phyloP scores from a whole-genome alignment of 176 grass and related monocot genomes.

The Calamus simplicifolius region DNA sequence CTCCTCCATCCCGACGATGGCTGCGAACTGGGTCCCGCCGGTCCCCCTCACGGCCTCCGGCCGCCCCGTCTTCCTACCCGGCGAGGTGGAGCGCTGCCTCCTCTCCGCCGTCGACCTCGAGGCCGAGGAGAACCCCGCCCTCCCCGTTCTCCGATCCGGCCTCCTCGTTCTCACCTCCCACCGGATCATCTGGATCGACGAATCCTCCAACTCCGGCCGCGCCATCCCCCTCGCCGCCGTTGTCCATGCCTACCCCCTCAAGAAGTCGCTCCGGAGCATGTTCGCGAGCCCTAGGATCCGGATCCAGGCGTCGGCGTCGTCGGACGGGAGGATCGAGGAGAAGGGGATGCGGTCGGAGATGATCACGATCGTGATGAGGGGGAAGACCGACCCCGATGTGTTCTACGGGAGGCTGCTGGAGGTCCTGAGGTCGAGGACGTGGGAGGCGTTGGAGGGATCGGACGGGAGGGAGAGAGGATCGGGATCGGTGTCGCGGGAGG shows the following conservation, averaged over 20 bases:
- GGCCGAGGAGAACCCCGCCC: conserved; percentile 47
- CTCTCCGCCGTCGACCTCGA: conserved; percentile 71
- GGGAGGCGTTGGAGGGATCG: conserved; percentile 37
- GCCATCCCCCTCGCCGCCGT: conserved; percentile 55
- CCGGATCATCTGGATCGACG: conserved; percentile 82
- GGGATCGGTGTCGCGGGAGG: conserved; percentile 9
- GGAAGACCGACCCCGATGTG: conserved; percentile 72
- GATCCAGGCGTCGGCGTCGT: conserved; percentile 58
- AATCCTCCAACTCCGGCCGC: conserved; percentile 48
- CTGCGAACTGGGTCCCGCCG: no score
- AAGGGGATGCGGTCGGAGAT: conserved; percentile 42
- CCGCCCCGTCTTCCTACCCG: conserved; percentile 50
- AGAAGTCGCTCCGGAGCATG: conserved; percentile 35
- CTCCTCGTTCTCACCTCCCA: conserved; percentile 92
- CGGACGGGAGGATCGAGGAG: conserved; percentile 16
- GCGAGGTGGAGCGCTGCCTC: conserved; percentile 76
- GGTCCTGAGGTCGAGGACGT: conserved; percentile 60
- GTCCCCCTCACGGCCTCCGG: conserved; percentile 51
- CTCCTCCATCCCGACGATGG: no score
- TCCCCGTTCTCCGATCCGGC: conserved; percentile 47
- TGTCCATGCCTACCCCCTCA: conserved; percentile 56
- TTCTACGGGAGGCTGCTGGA: conserved; percentile 84
- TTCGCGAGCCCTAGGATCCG: conserved; percentile 46
- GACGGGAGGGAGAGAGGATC: conserved; percentile 18
- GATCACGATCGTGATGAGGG: background rate